A percentile compares a stretch with the other conserved stretches of the same genome.
These are phyloP conservation scores for Albifimbria verrucaria DNA, from an alignment of 2,329 filamentous ascomycete species.

Conservation along the genomic window DNA sequence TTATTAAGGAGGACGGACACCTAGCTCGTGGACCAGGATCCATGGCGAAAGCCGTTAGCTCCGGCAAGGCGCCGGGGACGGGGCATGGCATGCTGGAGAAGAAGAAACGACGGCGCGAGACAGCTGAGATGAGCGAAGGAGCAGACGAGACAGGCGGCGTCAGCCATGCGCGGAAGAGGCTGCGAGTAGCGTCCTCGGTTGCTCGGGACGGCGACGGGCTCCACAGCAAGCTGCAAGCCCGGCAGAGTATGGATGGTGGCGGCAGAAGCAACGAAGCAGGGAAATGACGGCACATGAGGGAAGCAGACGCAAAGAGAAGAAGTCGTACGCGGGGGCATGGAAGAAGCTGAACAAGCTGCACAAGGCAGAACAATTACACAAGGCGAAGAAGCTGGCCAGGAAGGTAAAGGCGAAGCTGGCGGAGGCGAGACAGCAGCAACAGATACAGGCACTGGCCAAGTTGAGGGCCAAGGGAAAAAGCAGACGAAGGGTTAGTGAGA, in stretches of 20 bases:
- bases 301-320: not conserved
- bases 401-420: not conserved
- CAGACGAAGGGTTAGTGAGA: not conserved
- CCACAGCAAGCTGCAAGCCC: not conserved
- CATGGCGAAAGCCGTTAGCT: not conserved
- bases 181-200: not conserved
- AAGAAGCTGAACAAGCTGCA: not conserved
- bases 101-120: not conserved
- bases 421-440: not conserved
- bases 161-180: not conserved
- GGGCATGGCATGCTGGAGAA: not conserved
- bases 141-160: not conserved
- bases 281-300: not conserved
- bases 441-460: not conserved
- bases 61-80: not conserved
- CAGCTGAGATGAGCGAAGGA: not conserved
- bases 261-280: not conserved
- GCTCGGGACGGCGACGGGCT: not conserved
- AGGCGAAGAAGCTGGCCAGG: not conserved
- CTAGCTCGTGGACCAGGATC: not conserved
- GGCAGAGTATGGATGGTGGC: not conserved
- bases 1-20: not conserved
- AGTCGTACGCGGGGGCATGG: not conserved
- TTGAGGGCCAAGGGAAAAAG: not conserved
- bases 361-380: not conserved